phyloP scores from a whole-genome alignment of 2,329 filamentous ascomycete genomes.

The Xylariaceae sp. region DNA sequence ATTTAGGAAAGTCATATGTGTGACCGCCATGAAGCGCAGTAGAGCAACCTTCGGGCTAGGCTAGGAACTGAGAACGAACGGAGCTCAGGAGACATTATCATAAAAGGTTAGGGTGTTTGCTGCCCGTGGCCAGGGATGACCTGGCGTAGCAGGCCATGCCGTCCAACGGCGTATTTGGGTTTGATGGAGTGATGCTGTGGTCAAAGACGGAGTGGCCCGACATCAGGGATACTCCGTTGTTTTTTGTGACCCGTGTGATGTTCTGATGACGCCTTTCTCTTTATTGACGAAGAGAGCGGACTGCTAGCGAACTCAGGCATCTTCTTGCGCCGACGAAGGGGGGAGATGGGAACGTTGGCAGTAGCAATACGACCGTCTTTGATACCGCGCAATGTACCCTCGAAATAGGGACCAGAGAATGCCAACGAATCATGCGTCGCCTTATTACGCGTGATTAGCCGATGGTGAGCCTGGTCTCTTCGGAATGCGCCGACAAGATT shows the following conservation, averaged over 20 bases:
- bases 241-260: constrained; percentile 47
- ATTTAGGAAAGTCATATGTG: not conserved
- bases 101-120: not conserved
- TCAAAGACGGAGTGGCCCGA: constrained; percentile 47
- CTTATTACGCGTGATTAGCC: constrained; percentile 57
- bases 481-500: constrained; percentile 76
- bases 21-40: not conserved
- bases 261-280: constrained; percentile 52
- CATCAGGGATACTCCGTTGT: constrained; percentile 56
- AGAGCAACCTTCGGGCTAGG: not conserved
- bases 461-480: constrained; percentile 59
- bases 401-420: constrained; percentile 56
- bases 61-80: not conserved
- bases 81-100: constrained; percentile 8
- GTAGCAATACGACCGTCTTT: constrained; percentile 63
- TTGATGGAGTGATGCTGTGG: not conserved
- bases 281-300: constrained; percentile 47
- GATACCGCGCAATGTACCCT: constrained; percentile 58
- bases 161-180: constrained; percentile 20
- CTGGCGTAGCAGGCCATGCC: constrained; percentile 18
- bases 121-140: constrained; percentile 22
- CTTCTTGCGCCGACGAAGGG: constrained; percentile 56
- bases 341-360: constrained; percentile 64
- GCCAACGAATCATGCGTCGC: constrained; percentile 60
- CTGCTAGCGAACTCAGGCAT: constrained; percentile 45